phyloP scores from a whole-genome alignment of 352 stramenopile genomes.

The Pythium brachiatum region DNA sequence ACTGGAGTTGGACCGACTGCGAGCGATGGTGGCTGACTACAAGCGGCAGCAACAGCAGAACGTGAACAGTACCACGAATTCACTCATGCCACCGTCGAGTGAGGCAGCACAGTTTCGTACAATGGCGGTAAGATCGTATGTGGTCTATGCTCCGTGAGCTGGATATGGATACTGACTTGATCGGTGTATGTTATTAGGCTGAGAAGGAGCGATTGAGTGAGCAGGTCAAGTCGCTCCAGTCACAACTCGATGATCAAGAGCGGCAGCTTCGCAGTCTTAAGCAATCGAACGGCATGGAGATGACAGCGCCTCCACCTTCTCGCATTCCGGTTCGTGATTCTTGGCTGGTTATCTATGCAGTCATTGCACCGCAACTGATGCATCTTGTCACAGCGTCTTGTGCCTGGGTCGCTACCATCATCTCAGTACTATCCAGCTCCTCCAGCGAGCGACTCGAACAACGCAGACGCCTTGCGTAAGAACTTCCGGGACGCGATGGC shows the following conservation, averaged over 20 bases:
- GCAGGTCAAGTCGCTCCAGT: conserved; percentile 46
- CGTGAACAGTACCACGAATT: background rate
- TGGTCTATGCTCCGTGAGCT: background rate
- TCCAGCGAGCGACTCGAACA: conserved; percentile 1
- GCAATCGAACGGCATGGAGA: conserved; percentile 10
- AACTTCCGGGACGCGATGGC: conserved; percentile 53
- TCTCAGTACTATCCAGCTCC: conserved; percentile 16
- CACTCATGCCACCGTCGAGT: conserved; percentile 42
- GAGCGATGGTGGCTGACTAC: conserved; percentile 32
- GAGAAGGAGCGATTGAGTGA: conserved; percentile 70
- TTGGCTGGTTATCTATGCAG: too few species aligned
- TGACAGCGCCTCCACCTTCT: background rate
- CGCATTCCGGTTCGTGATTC: conserved; percentile 17
- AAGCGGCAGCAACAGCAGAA: conserved; percentile 27
- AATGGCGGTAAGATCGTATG: conserved; percentile 35
- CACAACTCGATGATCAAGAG: conserved; percentile 62
- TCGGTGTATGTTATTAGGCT: conserved; percentile 33
- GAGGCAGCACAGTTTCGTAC: conserved; percentile 53
- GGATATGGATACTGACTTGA: background rate
- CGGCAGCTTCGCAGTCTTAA: conserved; percentile 32
- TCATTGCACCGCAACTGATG: too few species aligned
- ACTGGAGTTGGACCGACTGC: conserved; percentile 50
- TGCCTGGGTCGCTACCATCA: conserved; percentile 3
- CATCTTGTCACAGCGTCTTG: background rate
- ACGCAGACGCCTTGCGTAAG: conserved; percentile 41